phyloP scores from a whole-genome alignment of 805 yeast genomes.

The Phaffomyces opuntiae region DNA sequence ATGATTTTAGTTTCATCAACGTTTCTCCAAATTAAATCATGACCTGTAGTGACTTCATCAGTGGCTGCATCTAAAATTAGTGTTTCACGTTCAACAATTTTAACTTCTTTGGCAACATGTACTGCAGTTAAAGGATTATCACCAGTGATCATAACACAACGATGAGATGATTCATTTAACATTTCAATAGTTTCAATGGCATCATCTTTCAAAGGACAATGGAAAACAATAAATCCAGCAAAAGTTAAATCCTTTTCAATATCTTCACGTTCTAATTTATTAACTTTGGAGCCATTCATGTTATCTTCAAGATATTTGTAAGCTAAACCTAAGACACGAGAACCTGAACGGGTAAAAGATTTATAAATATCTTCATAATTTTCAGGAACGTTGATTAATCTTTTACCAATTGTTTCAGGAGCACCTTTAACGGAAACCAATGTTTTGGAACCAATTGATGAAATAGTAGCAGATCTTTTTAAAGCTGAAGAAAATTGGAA shows the following conservation, averaged over 20 bases:
- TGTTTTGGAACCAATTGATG: constrained; percentile 47
- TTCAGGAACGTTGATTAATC: constrained; percentile 65
- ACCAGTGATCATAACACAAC: constrained; percentile 97
- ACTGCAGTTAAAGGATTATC: constrained; percentile 98
- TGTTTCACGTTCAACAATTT: constrained; percentile 75
- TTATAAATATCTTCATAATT: constrained; percentile 81
- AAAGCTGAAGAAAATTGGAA: constrained; percentile 96
- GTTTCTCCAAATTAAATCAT: constrained; percentile 74
- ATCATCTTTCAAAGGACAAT: constrained; percentile 92
- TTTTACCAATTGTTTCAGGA: constrained; percentile 85
- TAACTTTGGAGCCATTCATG: constrained; percentile 41
- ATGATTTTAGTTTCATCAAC: constrained; percentile 68
- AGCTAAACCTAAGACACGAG: constrained; percentile 94
- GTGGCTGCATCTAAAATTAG: constrained; percentile 81
- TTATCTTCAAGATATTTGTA: constrained; percentile 60
- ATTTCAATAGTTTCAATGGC: constrained; percentile 85
- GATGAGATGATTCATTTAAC: constrained; percentile 93
- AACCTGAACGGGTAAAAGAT: constrained; percentile 89
- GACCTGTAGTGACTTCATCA: constrained; percentile 54
- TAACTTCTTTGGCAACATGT: constrained; percentile 93
- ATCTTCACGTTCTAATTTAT: constrained; percentile 61
- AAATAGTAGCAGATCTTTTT: constrained; percentile 88
- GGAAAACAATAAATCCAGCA: constrained; percentile 94
- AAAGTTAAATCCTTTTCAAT: constrained; percentile 71
- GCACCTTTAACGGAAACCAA: constrained; percentile 95